phyloP scores from a whole-genome alignment of 352 stramenopile species.

The Globisporangium middletonii region DNA sequence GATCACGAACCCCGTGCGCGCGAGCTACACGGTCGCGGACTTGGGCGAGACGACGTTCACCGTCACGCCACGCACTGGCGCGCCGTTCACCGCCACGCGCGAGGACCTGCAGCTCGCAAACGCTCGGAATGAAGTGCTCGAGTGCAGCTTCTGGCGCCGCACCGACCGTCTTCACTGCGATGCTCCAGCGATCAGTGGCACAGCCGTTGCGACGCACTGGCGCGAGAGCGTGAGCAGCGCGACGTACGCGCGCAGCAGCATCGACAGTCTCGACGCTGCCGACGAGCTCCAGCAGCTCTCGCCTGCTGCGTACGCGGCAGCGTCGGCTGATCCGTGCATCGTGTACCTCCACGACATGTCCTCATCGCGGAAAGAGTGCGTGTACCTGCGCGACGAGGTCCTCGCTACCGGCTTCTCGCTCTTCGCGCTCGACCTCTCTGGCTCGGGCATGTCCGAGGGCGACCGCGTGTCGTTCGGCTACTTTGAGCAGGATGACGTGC shows the following conservation, averaged over 20 bases:
- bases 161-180: not conserved
- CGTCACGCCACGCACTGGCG: constrained; percentile 6
- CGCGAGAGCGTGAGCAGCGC: constrained; percentile 16
- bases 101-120: constrained; percentile 65
- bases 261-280: constrained; percentile 1
- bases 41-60: constrained; percentile 29
- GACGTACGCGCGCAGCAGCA: constrained; percentile 16
- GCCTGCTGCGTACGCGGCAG: constrained; percentile 2
- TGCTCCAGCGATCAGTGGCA: not conserved
- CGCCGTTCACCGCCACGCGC: constrained; percentile 20
- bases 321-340: constrained; percentile 37
- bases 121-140: constrained; percentile 35
- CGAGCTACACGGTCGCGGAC: constrained; percentile 48
- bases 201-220: not conserved
- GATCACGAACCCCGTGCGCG: constrained; percentile 53
- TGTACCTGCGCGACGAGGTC: constrained; percentile 54
- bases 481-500: constrained; percentile 66
- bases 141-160: constrained; percentile 68
- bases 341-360: constrained; percentile 79
- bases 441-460: constrained; percentile 58
- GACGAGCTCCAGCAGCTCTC: constrained; percentile 8
- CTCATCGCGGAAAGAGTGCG: constrained; percentile 65
- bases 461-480: constrained; percentile 62
- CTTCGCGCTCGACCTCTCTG: constrained; percentile 67
- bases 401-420: constrained; percentile 59